Evolutionary conservation across 2,329 filamentous ascomycete species (phyloP).

Genomic region (Ophiocordyceps camponoti-leonardi): DNA sequence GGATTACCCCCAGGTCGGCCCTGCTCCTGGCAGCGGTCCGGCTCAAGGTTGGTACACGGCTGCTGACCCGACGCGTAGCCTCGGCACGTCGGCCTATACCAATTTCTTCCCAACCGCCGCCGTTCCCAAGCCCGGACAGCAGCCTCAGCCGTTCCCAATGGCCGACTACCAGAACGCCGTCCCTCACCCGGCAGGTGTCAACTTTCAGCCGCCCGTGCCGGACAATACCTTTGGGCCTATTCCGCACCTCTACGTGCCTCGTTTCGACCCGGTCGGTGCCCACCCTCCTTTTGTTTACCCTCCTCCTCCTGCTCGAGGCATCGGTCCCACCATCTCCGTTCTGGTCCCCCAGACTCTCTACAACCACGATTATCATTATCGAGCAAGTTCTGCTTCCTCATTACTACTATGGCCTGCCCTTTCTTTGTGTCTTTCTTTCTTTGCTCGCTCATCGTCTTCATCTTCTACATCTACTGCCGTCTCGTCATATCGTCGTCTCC

Average conservation of each 20-base stretch:
- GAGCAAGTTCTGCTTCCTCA: constrained; percentile 19
- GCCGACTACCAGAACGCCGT: constrained; percentile 24
- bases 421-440: not conserved
- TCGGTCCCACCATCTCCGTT: too few species aligned
- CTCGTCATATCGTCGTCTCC: too few species aligned
- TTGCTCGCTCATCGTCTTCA: too few species aligned
- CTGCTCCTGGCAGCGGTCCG: constrained; percentile 3
- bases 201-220: constrained; percentile 41
- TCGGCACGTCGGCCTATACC: not conserved
- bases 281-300: constrained; percentile 1
- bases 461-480: too few species aligned
- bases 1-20: constrained; percentile 12
- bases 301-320: constrained; percentile 10
- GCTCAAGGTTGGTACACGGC: constrained; percentile 14
- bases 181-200: constrained; percentile 25
- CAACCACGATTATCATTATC: constrained; percentile 15
- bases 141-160: constrained; percentile 8
- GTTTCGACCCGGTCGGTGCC: constrained; percentile 25
- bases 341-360: constrained; percentile 16
- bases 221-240: constrained; percentile 39
- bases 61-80: constrained; percentile 15
- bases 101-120: not conserved
- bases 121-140: not conserved
- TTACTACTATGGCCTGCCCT: not conserved
- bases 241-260: constrained; percentile 37